These are phyloP conservation scores for Saturnispora bothae DNA, from an alignment of 805 yeast species.

Conservation along the genomic window DNA sequence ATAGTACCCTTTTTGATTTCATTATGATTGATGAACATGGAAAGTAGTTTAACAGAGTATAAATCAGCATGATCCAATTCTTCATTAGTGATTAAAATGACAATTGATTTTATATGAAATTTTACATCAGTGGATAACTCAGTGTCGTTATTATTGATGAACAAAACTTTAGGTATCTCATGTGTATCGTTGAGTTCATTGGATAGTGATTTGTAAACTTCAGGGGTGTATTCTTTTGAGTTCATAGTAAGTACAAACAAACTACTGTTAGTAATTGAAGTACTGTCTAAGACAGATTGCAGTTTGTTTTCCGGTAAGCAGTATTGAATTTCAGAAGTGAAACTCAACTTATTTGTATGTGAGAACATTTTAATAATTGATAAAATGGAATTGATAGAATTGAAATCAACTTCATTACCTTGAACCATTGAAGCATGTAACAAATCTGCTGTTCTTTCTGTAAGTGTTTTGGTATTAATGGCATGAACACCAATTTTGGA, in stretches of 20 bases:
- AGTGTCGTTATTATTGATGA: conserved; percentile 22
- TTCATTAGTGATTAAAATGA: conserved; percentile 15
- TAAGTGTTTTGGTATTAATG: conserved; percentile 45
- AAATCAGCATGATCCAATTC: conserved; percentile 15
- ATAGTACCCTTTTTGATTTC: conserved; percentile 9
- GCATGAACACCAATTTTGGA: conserved; percentile 33
- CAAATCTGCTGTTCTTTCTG: conserved; percentile 60
- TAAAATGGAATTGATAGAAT: conserved; percentile 28
- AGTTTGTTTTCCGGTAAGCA: conserved; percentile 21
- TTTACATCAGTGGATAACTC: background rate
- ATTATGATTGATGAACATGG: conserved; percentile 17
- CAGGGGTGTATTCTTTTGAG: conserved; percentile 15
- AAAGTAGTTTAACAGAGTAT: conserved; percentile 19
- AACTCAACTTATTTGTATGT: conserved; percentile 22
- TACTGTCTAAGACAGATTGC: conserved; percentile 17
- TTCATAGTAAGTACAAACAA: conserved; percentile 19
- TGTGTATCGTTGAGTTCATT: conserved; percentile 8
- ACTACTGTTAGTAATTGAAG: conserved; percentile 14
- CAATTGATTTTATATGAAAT: conserved; percentile 12
- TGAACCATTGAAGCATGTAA: conserved; percentile 47
- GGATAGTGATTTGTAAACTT: conserved; percentile 11
- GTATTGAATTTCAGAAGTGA: conserved; percentile 25
- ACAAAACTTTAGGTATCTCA: conserved; percentile 15
- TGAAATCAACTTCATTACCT: conserved; percentile 16
- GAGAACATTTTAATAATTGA: conserved; percentile 26